phyloP scores from a whole-genome alignment of 1,284 basidiomycete species.

The Ustilago cynodontis region DNA sequence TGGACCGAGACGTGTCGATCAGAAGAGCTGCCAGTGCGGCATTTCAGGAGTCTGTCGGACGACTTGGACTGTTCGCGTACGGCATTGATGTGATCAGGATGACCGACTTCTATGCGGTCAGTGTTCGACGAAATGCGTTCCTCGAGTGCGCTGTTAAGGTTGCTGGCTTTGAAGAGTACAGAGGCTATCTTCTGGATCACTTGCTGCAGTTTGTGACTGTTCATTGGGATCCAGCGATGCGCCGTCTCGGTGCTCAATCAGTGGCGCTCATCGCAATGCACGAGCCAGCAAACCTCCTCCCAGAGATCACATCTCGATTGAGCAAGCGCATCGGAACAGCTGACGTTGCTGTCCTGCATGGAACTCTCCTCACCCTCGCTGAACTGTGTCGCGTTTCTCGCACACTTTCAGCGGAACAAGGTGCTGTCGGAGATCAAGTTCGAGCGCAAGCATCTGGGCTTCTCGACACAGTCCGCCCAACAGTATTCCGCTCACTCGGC shows the following conservation, averaged over 20 bases:
- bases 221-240: slow-evolving; percentile 90
- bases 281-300: slow-evolving; percentile 75
- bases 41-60: slow-evolving; percentile 95
- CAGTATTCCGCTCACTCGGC: slow-evolving; percentile 77
- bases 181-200: slow-evolving; percentile 79
- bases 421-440: slow-evolving; percentile 2
- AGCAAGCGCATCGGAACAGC: slow-evolving; percentile 22
- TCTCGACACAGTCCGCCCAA: slow-evolving; percentile 75
- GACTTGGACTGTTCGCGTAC: slow-evolving; percentile 84
- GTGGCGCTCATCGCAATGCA: slow-evolving; percentile 78
- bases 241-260: slow-evolving; percentile 83
- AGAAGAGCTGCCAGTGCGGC: slow-evolving; percentile 97
- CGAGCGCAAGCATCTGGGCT: slow-evolving; percentile 72
- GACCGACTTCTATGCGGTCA: slow-evolving; percentile 95
- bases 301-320: slow-evolving; percentile 71
- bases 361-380: slow-evolving; percentile 80
- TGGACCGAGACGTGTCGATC: slow-evolving; percentile 93
- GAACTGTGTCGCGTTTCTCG: slow-evolving; percentile 76
- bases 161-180: slow-evolving; percentile 85
- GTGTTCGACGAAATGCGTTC: slow-evolving; percentile 85
- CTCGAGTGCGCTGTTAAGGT: slow-evolving; percentile 85
- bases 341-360: slow-evolving; percentile 83
- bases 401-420: slow-evolving; percentile 69
- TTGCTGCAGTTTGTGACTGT: slow-evolving; percentile 80
- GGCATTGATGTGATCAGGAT: slow-evolving; percentile 92